These are phyloP conservation scores for Entrophospora sp. DNA, from an alignment of 192 early-diverging fungal species.

Conservation along the genomic window DNA sequence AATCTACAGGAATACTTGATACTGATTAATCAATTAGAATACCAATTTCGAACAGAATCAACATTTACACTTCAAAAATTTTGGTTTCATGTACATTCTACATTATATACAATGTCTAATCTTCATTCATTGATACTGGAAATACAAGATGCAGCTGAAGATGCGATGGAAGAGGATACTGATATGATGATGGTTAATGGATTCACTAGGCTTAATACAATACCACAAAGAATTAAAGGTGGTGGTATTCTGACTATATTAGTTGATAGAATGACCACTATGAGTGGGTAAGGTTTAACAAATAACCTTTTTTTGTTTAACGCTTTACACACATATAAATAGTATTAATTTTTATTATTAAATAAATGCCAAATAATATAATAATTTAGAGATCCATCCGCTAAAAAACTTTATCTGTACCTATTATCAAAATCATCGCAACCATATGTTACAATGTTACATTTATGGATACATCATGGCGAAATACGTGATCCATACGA, in stretches of 20 bases:
- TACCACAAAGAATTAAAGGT: slow-evolving; percentile 56
- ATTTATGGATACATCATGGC: slow-evolving; percentile 83
- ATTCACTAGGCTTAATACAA: slow-evolving; percentile 29
- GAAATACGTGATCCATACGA: slow-evolving; percentile 79
- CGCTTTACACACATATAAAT: no score
- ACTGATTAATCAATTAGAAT: slow-evolving; percentile 84
- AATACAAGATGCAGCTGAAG: slow-evolving; percentile 29
- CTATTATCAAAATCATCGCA: slow-evolving; percentile 67
- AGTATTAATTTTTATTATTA: no score
- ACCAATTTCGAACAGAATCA: slow-evolving; percentile 57
- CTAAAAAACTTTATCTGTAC: slow-evolving; percentile 70
- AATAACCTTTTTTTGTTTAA: slow-evolving; percentile 22
- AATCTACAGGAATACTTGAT: slow-evolving; percentile 65
- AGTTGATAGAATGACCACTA: slow-evolving; percentile 52
- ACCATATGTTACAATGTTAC: slow-evolving; percentile 78
- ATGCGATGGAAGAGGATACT: slow-evolving; percentile 25
- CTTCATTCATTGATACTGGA: slow-evolving; percentile 36
- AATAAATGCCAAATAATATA: no score
- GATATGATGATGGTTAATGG: slow-evolving; percentile 30
- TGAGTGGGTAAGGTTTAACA: slow-evolving; percentile 52
- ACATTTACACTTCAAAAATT: slow-evolving; percentile 87
- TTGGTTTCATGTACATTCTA: slow-evolving; percentile 83
- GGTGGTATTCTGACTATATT: slow-evolving; percentile 72
- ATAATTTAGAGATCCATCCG: slow-evolving; percentile 59
- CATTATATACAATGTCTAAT: slow-evolving; percentile 45